Conservation (phyloP, 306 rosid genomes). For the Mucuna pruriens region DNA sequence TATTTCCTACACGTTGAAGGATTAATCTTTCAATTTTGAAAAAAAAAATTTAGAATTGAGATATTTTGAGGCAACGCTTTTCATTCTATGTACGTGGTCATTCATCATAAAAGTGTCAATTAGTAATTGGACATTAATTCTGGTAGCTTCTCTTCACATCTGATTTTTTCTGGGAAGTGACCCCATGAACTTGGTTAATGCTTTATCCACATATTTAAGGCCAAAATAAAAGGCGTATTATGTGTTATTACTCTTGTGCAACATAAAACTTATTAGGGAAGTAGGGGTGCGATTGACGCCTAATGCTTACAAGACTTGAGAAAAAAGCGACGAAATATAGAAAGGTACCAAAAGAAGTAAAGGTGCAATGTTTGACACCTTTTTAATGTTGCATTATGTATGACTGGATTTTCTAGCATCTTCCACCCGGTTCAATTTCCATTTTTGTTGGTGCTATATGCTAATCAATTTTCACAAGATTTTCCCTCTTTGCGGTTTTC, state of each 20-base stretch:
- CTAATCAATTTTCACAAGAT: not conserved
- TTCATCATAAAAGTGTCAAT: not conserved
- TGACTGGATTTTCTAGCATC: constrained; percentile 21
- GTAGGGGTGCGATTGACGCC: not conserved
- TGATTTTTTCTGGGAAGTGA: not conserved
- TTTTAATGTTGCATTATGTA: not conserved
- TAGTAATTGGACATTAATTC: not conserved
- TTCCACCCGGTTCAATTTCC: constrained; percentile 26
- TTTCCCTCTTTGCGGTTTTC: not conserved
- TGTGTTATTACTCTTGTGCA: not conserved
- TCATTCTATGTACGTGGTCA: not conserved
- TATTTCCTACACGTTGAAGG: not conserved
- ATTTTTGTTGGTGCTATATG: not conserved
- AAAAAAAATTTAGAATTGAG: too few relatives aligned
- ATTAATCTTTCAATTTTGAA: not conserved
- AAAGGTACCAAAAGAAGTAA: constrained; percentile 29
- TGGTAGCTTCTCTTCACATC: not conserved
- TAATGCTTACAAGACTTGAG: constrained; percentile 1
- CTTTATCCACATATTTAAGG: not conserved
- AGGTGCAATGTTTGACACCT: constrained; percentile 1
- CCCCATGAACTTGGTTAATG: not conserved
- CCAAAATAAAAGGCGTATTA: not conserved
- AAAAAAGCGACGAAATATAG: not conserved
- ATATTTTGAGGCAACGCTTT: too few relatives aligned
- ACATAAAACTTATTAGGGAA: not conserved